phyloP scores from a whole-genome alignment of 805 yeast species.

The Hanseniaspora guilliermondii region DNA sequence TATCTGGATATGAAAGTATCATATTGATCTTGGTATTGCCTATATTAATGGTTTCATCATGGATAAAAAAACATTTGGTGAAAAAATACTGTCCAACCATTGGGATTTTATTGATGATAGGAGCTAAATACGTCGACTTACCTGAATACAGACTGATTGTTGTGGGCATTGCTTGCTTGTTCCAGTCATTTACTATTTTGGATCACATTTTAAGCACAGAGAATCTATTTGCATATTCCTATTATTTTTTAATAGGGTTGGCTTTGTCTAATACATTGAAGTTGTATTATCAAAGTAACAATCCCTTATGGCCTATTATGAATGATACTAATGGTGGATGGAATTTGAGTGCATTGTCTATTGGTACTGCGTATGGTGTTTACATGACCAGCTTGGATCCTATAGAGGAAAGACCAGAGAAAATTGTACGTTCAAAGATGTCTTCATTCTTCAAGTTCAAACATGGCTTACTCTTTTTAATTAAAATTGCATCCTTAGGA shows the following conservation, averaged over 20 bases:
- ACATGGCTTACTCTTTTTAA: conserved; percentile 15
- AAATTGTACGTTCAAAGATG: background rate
- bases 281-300: conserved; percentile 66
- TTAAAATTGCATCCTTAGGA: conserved; percentile 54
- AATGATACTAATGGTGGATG: conserved; percentile 74
- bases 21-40: conserved; percentile 50
- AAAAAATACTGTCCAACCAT: conserved; percentile 9
- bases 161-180: conserved; percentile 44
- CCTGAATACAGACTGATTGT: conserved; percentile 72
- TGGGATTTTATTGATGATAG: conserved; percentile 23
- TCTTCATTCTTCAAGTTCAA: background rate
- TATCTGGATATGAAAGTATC: conserved; percentile 82
- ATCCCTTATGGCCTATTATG: conserved; percentile 95
- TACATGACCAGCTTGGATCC: conserved; percentile 41
- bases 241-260: conserved; percentile 44
- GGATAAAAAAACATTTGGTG: conserved; percentile 24
- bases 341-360: conserved; percentile 52
- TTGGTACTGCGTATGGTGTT: conserved; percentile 48
- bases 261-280: conserved; percentile 62
- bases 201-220: conserved; percentile 4
- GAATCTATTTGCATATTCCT: conserved; percentile 16
- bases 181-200: background rate
- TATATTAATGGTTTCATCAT: conserved; percentile 37
- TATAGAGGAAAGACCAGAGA: conserved; percentile 11
- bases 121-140: conserved; percentile 52